Evolutionary conservation across 2,329 filamentous ascomycete genomes (phyloP), one percentile per base, ranked within the genome.

Genomic region (Nemania serpens): DNA sequence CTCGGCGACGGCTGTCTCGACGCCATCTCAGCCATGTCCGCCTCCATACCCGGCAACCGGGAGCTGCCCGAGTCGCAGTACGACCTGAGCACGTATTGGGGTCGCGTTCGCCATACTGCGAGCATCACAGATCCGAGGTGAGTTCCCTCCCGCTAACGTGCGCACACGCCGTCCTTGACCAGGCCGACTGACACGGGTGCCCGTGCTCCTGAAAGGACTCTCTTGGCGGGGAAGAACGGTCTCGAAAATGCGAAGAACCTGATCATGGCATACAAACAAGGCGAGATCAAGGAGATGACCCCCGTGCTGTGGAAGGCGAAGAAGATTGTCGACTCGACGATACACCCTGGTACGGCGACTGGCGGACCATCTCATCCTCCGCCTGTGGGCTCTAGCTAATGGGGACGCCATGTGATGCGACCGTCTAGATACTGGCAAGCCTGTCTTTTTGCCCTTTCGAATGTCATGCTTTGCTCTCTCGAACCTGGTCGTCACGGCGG

Each of bases 381-480:
- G 11, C 34, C 20, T 56, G 37, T 37, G 43, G 46, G 36, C 25
- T 3, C 53, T 45, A 61, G 58, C 63, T 68, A 67, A 66, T 55
- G 6, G 25, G 41, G 48, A n/a, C 33, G 29, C 34, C 39, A 43
- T 43, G 43, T 18, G 20, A 53, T 37, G 18, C 51, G 36, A 42
- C 29, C 64, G 25, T 29, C 25, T 29, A 96, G 95, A 99, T 77
- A 98, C 93, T 17, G 95, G 95, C 68, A 83, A 93, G 75, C 89
- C 94, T 49, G 93, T 99, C 65, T 86, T 98, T 70, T 84, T 99
- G 17, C 95, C 95, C 18, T 98, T 98, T 75, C 91, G 95, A 75
- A 99, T 99, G 95, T 98, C 94, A 53, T 91, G 86, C 78, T 99
- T 95, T 75, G 93, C 96, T 56, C 78, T 98, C 57, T 93, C 93